Evolutionary conservation across 805 yeast species (phyloP).

Genomic region (Metschnikowia arizonensis): DNA sequence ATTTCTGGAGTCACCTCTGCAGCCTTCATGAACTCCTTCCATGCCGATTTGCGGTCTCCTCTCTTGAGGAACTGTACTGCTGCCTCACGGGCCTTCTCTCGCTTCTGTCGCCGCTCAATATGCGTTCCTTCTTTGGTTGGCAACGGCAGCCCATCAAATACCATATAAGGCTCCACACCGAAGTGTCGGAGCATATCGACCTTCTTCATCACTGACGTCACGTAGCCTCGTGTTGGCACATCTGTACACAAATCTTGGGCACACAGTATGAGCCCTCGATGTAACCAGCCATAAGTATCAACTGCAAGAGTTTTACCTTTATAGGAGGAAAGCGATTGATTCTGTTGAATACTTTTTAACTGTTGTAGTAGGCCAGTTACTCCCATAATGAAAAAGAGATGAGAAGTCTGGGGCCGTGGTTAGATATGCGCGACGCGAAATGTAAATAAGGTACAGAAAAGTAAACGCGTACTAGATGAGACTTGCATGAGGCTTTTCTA

Average conservation of each 20-base stretch:
- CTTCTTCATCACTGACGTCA: constrained; percentile 64
- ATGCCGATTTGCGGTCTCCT: constrained; percentile 60
- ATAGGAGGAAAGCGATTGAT: constrained; percentile 53
- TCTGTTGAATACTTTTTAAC: constrained; percentile 67
- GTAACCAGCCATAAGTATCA: constrained; percentile 98
- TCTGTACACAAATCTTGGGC: constrained; percentile 76
- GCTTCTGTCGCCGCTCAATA: constrained; percentile 49
- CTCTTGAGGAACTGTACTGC: constrained; percentile 50
- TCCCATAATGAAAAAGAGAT: constrained; percentile 51
- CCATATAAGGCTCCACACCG: constrained; percentile 78
- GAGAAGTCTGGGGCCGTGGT: constrained; percentile 1
- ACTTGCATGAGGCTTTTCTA: too few relatives aligned
- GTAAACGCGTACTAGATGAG: not conserved
- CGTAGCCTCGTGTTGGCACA: constrained; percentile 64
- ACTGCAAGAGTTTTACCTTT: constrained; percentile 78
- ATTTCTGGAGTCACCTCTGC: constrained; percentile 85
- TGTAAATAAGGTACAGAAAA: not conserved
- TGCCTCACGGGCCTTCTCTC: constrained; percentile 54
- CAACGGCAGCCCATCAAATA: constrained; percentile 87
- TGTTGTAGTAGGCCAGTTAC: constrained; percentile 78
- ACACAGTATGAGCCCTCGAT: constrained; percentile 77
- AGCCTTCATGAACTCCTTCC: constrained; percentile 67
- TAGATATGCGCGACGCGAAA: constrained; percentile 3
- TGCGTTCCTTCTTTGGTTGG: constrained; percentile 79
- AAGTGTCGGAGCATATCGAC: constrained; percentile 61